Base-by-base conservation (phyloP, 805 yeast species). In the Spathaspora sp. region DNA sequence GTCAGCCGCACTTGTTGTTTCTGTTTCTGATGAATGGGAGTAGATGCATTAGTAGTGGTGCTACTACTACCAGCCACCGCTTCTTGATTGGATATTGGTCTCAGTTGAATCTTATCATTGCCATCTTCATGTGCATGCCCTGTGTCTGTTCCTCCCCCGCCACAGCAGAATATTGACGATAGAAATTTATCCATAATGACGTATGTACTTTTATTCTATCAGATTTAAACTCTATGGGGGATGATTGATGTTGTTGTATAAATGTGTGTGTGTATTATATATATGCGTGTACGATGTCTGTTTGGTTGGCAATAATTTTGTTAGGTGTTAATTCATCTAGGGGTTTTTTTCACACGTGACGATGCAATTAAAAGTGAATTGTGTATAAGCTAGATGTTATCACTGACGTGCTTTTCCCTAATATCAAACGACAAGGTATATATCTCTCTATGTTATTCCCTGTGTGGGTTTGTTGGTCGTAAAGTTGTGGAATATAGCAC, bases 81-180 rank as follows among this genome's bases (percentile, higher is more conserved):
- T 46, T 51, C 45, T 38, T 26, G 26, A 28, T 26, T 42, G 47
- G 48, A 32, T 26, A 46, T 51, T 51, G 47, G 54, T 20, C 40
- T 63, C 45, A 56, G 60, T 49, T 62, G 62, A 38, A 57, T 58
- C 55, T 68, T 72, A 52, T 66, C 70, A 14, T 65, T 57, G 46
- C 18, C 51, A 26, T 66, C 72, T 51, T 70, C 73, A 39, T 62
- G 59, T 35, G 70, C 54, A 52, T 66, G 69, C n/a, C 59, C 66
- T 17, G 73, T 23, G 26, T 23, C 26, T 23, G 26, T 23, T 23
- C 26, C 26, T 6, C 26, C 26, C 6, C 26, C 26, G 26, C 26
- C 67, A 52, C 78, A 73, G 53, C 78, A 73, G 19, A 73, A 68
- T 40, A 73, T 60, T 9, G 75, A 65, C 39, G 68, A 54, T 38